These are phyloP conservation scores for Curvularia hawaiiensis DNA, from an alignment of 2,329 filamentous ascomycete genomes.

Conservation along the genomic window DNA sequence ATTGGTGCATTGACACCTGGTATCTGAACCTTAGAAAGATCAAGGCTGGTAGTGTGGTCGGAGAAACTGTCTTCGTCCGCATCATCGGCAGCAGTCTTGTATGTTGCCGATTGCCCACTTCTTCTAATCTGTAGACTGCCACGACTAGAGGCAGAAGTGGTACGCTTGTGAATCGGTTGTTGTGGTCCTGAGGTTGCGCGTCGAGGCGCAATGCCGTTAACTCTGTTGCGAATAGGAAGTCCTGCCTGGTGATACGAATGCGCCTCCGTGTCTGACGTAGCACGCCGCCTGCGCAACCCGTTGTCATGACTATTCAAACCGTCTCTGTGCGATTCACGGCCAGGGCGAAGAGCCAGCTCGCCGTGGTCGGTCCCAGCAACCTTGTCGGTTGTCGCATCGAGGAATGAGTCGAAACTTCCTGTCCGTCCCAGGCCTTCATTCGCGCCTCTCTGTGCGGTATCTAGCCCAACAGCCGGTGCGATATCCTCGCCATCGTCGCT, in stretches of 20 bases:
- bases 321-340: conserved; percentile 22
- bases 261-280: conserved; percentile 36
- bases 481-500: conserved; percentile 48
- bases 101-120: conserved; percentile 16
- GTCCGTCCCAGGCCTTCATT: conserved; percentile 41
- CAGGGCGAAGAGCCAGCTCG: conserved; percentile 25
- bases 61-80: conserved; percentile 38
- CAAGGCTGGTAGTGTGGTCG: conserved; percentile 36
- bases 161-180: conserved; percentile 27
- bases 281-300: conserved; percentile 21
- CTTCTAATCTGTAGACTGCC: conserved; percentile 43
- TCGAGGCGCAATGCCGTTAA: conserved; percentile 27
- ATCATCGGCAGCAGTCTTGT: conserved; percentile 27
- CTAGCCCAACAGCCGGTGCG: conserved; percentile 39
- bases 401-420: conserved; percentile 65
- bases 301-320: conserved; percentile 15
- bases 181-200: conserved; percentile 28
- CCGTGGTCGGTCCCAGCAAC: conserved; percentile 50
- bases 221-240: conserved; percentile 34
- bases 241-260: conserved; percentile 27
- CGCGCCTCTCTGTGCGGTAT: conserved; percentile 31
- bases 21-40: conserved; percentile 39
- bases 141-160: conserved; percentile 44
- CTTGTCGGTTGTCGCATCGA: conserved; percentile 60
- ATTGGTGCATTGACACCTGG: conserved; percentile 46